Base-by-base conservation (phyloP, 2,329 filamentous ascomycete genomes). In the Alternaria consortialis region DNA sequence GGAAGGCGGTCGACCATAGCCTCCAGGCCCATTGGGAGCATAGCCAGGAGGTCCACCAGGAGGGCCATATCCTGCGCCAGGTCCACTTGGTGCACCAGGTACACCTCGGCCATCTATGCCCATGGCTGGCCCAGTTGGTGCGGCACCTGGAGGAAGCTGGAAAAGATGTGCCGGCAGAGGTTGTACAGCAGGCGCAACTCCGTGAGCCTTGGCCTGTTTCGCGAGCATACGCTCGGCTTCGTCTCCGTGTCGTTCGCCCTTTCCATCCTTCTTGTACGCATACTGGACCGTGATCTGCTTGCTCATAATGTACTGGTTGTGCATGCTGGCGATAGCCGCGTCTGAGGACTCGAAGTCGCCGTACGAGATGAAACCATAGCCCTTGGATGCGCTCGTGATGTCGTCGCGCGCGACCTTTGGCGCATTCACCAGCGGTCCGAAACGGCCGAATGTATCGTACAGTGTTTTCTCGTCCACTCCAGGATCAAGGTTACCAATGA, bases 211-310 rank as follows among this genome's bases (percentile, higher is more conserved):
- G 58, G 94, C 95, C 80, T 97, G 92, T 29, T 91, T 90, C 31
- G 95, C 95, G 47, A 99, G 87, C 83, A 93, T 91, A 74, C 95
- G 86, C 81, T 99, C 95, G 31, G 95, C 95, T 71, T 93, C 87
- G 77, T 99, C 95, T 72, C 95, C 95, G 77, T 99, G 95, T 60
- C 95, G 86, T 82, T 98, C 94, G 71, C 94, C 94, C 82, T 97
- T 97, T 69, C 95, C 95, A 74, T 99, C 95, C 81, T 98, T 98
- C 85, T 99, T 99, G 86, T 97, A 98, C 39, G 95, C 95, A 79
- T 98, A 99, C 80, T 98, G 94, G 44, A 99, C 95, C 3, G 91
- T 92, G 71, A 98, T 91, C 79, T 97, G 92, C 82, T 97, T 97
- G 84, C 95, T 97, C 85, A 97, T 94, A 62, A 99, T 88, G 80